These are phyloP conservation scores for Sarocladiaceae sp. DNA, from an alignment of 2,329 filamentous ascomycete genomes.

Conservation along the genomic window DNA sequence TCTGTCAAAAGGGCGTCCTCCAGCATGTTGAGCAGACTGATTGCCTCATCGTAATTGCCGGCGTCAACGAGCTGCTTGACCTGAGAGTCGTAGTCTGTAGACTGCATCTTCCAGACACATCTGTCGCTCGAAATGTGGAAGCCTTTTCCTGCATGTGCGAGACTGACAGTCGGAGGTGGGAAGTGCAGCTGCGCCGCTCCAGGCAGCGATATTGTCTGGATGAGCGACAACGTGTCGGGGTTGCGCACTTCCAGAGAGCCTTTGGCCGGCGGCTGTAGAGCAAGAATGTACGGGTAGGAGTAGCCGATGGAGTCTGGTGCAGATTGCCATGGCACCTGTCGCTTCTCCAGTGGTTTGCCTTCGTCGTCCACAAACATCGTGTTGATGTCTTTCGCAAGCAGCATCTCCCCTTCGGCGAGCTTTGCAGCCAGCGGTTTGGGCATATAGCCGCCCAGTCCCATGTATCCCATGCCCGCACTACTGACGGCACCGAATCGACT, in stretches of 20 bases:
- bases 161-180: constrained; percentile 83
- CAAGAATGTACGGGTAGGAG: constrained; percentile 92
- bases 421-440: constrained; percentile 85
- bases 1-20: constrained; percentile 86
- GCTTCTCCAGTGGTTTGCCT: constrained; percentile 75
- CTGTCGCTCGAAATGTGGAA: constrained; percentile 92
- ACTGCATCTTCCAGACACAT: constrained; percentile 93
- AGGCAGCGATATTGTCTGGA: constrained; percentile 80
- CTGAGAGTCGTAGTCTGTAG: constrained; percentile 86
- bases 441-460: constrained; percentile 88
- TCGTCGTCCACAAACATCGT: constrained; percentile 85
- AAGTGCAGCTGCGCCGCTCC: constrained; percentile 85
- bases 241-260: constrained; percentile 88
- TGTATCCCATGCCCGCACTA: constrained; percentile 89
- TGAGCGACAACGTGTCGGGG: constrained; percentile 81
- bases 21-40: constrained; percentile 82
- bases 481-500: constrained; percentile 79
- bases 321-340: constrained; percentile 86
- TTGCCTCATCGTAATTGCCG: constrained; percentile 80
- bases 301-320: constrained; percentile 92
- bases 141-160: constrained; percentile 94
- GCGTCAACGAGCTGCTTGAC: constrained; percentile 74
- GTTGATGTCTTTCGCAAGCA: constrained; percentile 97
- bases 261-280: constrained; percentile 77
- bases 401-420: constrained; percentile 75